Evolutionary conservation across 495 filamentous ascomycete species (phyloP).

Genomic region (Margaritispora aquatica): DNA sequence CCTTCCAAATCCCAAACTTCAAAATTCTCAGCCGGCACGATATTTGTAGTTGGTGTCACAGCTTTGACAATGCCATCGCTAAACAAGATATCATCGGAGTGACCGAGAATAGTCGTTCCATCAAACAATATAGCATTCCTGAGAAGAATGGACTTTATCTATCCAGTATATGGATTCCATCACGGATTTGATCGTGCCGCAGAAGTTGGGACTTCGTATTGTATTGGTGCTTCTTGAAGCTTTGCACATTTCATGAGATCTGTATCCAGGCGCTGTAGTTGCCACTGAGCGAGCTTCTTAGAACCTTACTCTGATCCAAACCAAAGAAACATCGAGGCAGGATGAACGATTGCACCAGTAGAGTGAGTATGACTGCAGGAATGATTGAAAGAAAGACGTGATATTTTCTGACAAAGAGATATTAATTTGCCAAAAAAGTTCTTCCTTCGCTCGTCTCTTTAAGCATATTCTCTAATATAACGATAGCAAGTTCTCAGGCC

Average conservation of each 20-base stretch:
- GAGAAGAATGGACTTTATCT: conserved; percentile 30
- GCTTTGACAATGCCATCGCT: conserved; percentile 41
- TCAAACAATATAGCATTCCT: conserved; percentile 47
- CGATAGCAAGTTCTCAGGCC: too few relatives aligned
- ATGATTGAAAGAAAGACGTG: conserved; percentile 6
- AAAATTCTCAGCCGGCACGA: not conserved
- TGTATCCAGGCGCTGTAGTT: conserved; percentile 9
- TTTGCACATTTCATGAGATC: conserved; percentile 15
- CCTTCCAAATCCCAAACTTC: conserved; percentile 44
- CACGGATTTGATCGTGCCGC: conserved; percentile 14
- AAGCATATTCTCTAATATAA: too few relatives aligned
- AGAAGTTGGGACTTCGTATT: conserved; percentile 12
- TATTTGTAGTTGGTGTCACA: conserved; percentile 32
- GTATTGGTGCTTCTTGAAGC: conserved; percentile 5
- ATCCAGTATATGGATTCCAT: conserved; percentile 21
- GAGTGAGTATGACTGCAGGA: not conserved
- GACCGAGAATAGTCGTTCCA: conserved; percentile 36
- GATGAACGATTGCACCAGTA: conserved; percentile 13
- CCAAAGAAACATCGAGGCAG: conserved; percentile 18
- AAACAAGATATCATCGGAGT: conserved; percentile 39
- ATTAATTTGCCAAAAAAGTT: not conserved
- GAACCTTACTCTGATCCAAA: not conserved
- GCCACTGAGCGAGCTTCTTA: conserved; percentile 6
- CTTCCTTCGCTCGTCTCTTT: not conserved
- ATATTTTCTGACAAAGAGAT: not conserved